Percentiles rank a stretch among this genome's conserved stretches.
These are phyloP conservation scores for Hansfordia pulvinata DNA, from an alignment of 2,329 filamentous ascomycete species.

Conservation along the genomic window DNA sequence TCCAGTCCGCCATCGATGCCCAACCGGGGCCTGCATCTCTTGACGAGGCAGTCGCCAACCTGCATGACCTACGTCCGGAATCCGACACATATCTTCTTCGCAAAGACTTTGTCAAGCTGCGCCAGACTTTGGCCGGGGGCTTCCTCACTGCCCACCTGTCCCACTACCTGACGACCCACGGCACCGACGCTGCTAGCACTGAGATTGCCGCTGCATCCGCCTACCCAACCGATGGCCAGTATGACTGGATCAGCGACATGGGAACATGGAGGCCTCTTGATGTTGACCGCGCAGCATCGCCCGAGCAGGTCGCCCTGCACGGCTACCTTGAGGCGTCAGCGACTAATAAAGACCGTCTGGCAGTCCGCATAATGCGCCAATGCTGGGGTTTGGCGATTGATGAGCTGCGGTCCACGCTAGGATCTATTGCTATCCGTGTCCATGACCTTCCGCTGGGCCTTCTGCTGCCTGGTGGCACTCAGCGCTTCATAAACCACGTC, in stretches of 20 bases:
- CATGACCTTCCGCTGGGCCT: conserved; percentile 3
- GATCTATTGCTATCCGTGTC: conserved; percentile 5
- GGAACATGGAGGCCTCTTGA: conserved; percentile 27
- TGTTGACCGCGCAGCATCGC: conserved; percentile 3
- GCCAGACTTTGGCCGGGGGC: conserved; percentile 22
- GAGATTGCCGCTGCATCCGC: too few relatives aligned
- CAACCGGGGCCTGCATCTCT: conserved; percentile 11
- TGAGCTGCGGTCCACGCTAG: conserved; percentile 19
- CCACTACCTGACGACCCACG: too few relatives aligned
- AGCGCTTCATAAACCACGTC: conserved; percentile 19
- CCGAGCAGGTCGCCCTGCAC: conserved; percentile 9
- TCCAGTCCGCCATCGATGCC: conserved; percentile 16
- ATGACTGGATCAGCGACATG: conserved; percentile 25
- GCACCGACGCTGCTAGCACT: too few relatives aligned
- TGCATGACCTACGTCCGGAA: conserved; percentile 32
- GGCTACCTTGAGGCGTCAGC: conserved; percentile 15
- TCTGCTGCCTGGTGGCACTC: conserved; percentile 16
- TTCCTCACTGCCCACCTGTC: conserved; percentile 33
- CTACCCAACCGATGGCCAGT: too few relatives aligned
- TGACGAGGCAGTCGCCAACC: conserved; percentile 26
- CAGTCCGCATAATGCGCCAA: conserved; percentile 27
- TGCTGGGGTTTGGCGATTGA: conserved; percentile 36
- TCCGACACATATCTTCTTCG: conserved; percentile 21
- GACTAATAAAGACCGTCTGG: conserved; percentile 25
- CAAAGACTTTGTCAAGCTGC: conserved; percentile 26